Evolutionary conservation across 31 red algal species (phyloP).

Genomic region (Odonthalia washingtoniensis): DNA sequence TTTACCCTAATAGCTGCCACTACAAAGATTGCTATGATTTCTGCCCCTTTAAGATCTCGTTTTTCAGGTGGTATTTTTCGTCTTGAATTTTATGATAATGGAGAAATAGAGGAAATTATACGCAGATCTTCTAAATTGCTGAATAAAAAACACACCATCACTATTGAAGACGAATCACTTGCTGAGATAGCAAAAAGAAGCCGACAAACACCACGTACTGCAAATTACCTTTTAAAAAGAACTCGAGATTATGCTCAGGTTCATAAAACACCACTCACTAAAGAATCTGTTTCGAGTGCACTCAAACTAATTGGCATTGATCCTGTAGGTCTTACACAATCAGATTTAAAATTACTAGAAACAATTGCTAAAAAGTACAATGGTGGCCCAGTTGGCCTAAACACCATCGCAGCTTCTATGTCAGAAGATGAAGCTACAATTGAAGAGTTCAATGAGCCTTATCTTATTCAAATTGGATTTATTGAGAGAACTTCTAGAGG

Average conservation of each 20-base stretch:
- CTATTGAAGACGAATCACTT: constrained; percentile 26
- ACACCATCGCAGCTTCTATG: constrained; percentile 36
- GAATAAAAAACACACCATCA: constrained; percentile 8
- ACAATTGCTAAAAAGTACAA: constrained; percentile 41
- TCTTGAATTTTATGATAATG: constrained; percentile 34
- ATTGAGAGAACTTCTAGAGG: constrained; percentile 42
- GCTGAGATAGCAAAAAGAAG: constrained; percentile 40
- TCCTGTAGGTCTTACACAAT: constrained; percentile 23
- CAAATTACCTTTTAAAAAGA: constrained; percentile 35
- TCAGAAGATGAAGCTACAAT: constrained; percentile 47
- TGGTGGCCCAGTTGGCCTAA: constrained; percentile 53
- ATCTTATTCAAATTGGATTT: constrained; percentile 33
- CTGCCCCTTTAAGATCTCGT: constrained; percentile 29
- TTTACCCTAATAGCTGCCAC: constrained; percentile 50
- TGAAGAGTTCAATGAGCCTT: constrained; percentile 48
- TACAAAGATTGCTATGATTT: constrained; percentile 33
- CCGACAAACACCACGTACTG: constrained; percentile 47
- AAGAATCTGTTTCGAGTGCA: neutral
- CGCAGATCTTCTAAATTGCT: constrained; percentile 13
- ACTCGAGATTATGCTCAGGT: constrained; percentile 45
- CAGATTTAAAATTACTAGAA: constrained; percentile 13
- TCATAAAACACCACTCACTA: constrained; percentile 4
- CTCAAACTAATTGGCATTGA: constrained; percentile 18
- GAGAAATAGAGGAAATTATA: constrained; percentile 29
- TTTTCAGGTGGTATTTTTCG: constrained; percentile 33